Base-by-base conservation (phyloP, 1,284 basidiomycete genomes). In the Cutaneotrichosporon sp. region DNA sequence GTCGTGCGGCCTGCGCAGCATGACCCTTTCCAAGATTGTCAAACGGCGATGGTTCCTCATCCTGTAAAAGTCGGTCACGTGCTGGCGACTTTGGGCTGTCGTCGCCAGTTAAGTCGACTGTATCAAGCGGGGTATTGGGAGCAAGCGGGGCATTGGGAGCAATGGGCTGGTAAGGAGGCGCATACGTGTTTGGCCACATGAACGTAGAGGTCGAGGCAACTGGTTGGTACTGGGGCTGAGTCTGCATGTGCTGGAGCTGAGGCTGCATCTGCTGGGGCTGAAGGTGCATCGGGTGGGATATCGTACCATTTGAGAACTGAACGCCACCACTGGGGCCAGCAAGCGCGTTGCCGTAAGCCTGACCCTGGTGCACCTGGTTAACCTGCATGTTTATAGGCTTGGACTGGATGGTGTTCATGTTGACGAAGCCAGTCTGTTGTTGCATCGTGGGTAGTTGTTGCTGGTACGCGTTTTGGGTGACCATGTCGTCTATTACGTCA, bases 31-130 rank as follows among this genome's bases (percentile, higher is more conserved):
- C 55, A 13, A 59, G 32, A n/a, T 38, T 32, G 22, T 51, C 49
- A 16, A 59, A 59, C 5, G 58, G 58, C 7, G 57, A 56, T 7
- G 53, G 58, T 32, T 60, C 47, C 6, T 13, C 40, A 26, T 31
- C 49, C 22, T 34, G 32, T 14, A 30, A 18, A 21, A 51, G 34
- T 22, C 51, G 38, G 22, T 18, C 22, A 21, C 18, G 8, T 16
- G 34, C 4, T 22, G 36, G 22, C 51, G 31, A 36, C 51, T 50
- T 46, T 38, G 26, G 30, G 8, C 38, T 46, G 10, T 42, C 51
- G 26, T 60, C 32, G 26, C 34, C 36, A 14, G 59, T 22, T 9
- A 32, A 50, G 21, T 34, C 34, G n/a, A n/a, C n/a, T n/a, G n/a
- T n/a, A 34, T 21, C 4, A 21, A 40, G 31, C 42, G 18, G 18